A percentile compares a stretch with the other conserved stretches of the same genome.
Conservation (phyloP, 2,329 filamentous ascomycete species). For the Aspergillus sp. region DNA sequence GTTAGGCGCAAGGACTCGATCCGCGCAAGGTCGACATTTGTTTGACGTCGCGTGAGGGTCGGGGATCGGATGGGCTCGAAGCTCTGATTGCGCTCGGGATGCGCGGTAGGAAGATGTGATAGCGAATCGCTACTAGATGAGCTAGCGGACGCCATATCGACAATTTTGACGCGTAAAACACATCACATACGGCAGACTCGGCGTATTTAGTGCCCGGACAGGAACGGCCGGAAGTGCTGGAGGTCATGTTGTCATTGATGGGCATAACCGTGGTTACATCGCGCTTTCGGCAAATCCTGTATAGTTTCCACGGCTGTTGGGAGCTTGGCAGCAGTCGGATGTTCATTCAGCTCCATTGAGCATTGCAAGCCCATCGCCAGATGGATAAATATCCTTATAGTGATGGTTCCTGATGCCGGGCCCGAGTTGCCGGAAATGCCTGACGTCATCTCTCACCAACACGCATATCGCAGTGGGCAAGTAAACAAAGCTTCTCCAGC, state of each 20-base stretch:
- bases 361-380: too few species aligned
- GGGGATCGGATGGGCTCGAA: neutral
- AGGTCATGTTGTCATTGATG: slow-evolving; percentile 10
- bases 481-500: too few species aligned
- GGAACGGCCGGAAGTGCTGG: slow-evolving; percentile 4
- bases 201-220: neutral
- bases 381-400: too few species aligned
- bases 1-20: slow-evolving; percentile 27
- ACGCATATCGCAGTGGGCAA: too few species aligned
- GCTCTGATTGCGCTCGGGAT: neutral
- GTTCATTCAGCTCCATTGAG: neutral
- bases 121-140: neutral
- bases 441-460: too few species aligned
- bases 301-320: neutral
- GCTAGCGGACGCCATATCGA: neutral
- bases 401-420: too few species aligned
- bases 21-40: slow-evolving; percentile 26
- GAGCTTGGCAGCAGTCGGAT: neutral
- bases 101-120: neutral
- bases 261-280: neutral
- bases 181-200: neutral
- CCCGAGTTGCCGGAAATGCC: too few species aligned
- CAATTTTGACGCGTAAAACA: neutral
- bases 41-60: slow-evolving; percentile 20
- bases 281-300: neutral